These are phyloP conservation scores for Vigna unguiculata DNA, from an alignment of 306 rosid species.

Conservation along the genomic window DNA sequence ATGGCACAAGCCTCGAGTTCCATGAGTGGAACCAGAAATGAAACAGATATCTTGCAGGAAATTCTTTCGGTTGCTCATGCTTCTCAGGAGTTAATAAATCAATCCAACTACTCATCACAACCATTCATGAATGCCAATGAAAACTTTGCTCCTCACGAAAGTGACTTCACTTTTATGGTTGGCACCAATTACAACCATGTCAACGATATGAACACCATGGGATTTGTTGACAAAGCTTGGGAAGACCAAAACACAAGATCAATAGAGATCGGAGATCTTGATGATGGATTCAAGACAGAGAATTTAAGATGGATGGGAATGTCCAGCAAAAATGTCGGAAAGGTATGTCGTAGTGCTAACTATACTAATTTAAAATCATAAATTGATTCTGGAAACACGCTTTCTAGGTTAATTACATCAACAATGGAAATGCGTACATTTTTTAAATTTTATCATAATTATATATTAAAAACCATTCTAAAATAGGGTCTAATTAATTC, in stretches of 20 bases:
- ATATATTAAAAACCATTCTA: too few species aligned
- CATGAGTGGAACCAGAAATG: constrained; percentile 46
- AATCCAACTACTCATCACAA: constrained; percentile 49
- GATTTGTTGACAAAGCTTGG: constrained; percentile 63
- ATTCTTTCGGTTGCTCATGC: constrained; percentile 93
- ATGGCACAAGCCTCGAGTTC: constrained; percentile 52
- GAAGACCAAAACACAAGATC: constrained; percentile 60
- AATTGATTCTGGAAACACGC: too few species aligned
- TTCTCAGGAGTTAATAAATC: constrained; percentile 75
- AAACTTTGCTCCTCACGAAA: constrained; percentile 46
- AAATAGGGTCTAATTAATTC: too few species aligned
- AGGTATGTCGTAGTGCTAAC: constrained; percentile 56
- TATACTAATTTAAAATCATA: too few species aligned
- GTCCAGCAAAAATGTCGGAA: constrained; percentile 67
- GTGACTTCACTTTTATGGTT: constrained; percentile 76
- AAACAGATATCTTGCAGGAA: constrained; percentile 81
- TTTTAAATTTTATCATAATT: too few species aligned
- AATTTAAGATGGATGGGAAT: constrained; percentile 92
- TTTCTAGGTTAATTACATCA: too few species aligned
- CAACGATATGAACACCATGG: constrained; percentile 49
- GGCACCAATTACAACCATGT: constrained; percentile 50
- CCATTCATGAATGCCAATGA: constrained; percentile 52
- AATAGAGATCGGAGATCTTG: constrained; percentile 65
- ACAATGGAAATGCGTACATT: too few species aligned
- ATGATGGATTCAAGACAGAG: constrained; percentile 63